phyloP scores from a whole-genome alignment of 306 rosid species.

The Mucuna pruriens region DNA sequence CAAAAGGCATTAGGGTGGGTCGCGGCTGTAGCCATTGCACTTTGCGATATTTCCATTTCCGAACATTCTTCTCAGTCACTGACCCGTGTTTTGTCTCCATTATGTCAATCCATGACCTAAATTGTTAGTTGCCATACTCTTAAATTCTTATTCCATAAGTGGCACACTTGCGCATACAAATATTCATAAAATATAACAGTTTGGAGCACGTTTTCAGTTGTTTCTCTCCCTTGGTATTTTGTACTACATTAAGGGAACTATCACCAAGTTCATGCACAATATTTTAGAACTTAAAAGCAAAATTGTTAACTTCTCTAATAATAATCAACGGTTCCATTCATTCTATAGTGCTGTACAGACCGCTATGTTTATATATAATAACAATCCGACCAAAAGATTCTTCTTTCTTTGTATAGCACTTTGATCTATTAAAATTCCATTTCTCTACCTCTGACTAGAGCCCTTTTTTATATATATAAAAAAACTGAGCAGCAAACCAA shows the following conservation, averaged over 20 bases:
- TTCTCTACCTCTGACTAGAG: constrained; percentile 24
- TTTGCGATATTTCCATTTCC: constrained; percentile 20
- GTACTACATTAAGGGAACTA: neutral
- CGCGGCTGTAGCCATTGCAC: constrained; percentile 22
- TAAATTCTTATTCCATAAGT: neutral
- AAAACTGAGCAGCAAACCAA: constrained; percentile 39
- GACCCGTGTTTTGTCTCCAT: constrained; percentile 34
- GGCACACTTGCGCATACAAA: neutral
- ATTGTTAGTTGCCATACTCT: neutral
- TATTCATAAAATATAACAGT: neutral
- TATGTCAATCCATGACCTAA: constrained; percentile 26
- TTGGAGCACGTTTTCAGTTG: constrained; percentile 26
- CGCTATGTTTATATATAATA: neutral
- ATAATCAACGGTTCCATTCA: neutral
- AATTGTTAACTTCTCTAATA: neutral
- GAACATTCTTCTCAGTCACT: constrained; percentile 32
- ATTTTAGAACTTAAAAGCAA: constrained; percentile 1
- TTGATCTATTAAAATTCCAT: constrained; percentile 33
- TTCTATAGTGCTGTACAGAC: neutral
- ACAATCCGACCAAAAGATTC: constrained; percentile 16
- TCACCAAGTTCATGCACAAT: neutral
- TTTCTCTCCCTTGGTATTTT: neutral
- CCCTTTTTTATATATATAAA: neutral
- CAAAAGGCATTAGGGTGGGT: constrained; percentile 19
- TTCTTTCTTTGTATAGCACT: constrained; percentile 17